A percentile compares a stretch with the other conserved stretches of the same genome.
phyloP scores from a whole-genome alignment of 495 filamentous ascomycete genomes.

The Tuber aestivum region DNA sequence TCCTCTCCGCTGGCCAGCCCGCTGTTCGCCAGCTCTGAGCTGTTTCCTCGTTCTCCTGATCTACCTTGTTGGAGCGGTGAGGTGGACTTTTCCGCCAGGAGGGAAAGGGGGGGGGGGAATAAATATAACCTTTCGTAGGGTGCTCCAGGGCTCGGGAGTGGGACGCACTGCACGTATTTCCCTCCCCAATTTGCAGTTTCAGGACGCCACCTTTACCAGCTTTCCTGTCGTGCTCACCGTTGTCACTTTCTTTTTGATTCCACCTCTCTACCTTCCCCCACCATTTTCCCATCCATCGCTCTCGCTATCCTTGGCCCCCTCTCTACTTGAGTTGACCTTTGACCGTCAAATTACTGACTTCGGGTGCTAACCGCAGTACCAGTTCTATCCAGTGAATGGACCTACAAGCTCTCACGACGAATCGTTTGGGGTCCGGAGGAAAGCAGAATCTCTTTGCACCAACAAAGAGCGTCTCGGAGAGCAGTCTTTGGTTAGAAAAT shows the following conservation, averaged over 20 bases:
- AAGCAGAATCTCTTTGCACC: neutral
- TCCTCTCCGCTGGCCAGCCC: neutral
- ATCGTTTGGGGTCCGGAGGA: neutral
- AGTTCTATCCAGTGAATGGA: neutral
- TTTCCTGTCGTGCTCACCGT: constrained; percentile 18
- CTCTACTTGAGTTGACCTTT: constrained; percentile 8
- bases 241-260: constrained; percentile 17
- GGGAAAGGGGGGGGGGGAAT: neutral
- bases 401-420: neutral
- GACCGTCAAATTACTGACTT: neutral
- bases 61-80: neutral
- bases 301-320: neutral
- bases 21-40: constrained; percentile 5
- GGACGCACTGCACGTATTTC: constrained; percentile 13
- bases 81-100: neutral
- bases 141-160: neutral
- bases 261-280: constrained; percentile 5
- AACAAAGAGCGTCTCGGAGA: neutral
- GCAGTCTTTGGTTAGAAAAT: neutral
- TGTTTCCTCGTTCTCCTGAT: constrained; percentile 4
- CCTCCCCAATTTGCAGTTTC: constrained; percentile 11
- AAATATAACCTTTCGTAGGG: neutral
- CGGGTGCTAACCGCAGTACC: neutral
- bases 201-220: constrained; percentile 20
- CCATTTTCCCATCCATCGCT: constrained; percentile 13